These are phyloP conservation scores for Xylaria telfairii DNA, from an alignment of 495 filamentous ascomycete genomes.

Conservation along the genomic window DNA sequence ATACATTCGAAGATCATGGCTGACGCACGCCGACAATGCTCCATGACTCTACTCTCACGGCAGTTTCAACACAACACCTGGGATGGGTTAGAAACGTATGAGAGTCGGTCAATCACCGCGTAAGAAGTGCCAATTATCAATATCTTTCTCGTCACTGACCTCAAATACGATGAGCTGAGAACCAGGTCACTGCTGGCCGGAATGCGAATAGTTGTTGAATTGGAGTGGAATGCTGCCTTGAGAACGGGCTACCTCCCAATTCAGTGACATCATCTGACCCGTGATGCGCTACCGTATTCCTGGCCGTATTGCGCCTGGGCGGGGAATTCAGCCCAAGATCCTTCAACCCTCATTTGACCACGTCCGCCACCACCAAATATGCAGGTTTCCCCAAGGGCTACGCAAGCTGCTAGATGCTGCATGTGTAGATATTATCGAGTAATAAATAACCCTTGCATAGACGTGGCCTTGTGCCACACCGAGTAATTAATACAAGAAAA, in stretches of 20 bases:
- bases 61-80: not conserved
- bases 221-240: not conserved
- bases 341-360: not conserved
- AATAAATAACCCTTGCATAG: not conserved
- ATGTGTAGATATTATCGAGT: not conserved
- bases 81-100: not conserved
- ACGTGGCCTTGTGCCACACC: not conserved
- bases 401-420: not conserved
- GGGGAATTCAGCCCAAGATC: not conserved
- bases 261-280: not conserved
- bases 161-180: not conserved
- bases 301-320: no score
- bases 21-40: not conserved
- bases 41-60: not conserved
- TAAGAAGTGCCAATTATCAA: not conserved
- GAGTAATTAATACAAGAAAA: not conserved
- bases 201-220: not conserved
- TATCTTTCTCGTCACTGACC: not conserved
- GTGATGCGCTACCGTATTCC: conserved; percentile 4
- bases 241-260: not conserved
- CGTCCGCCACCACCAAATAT: not conserved
- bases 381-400: not conserved
- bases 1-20: not conserved
- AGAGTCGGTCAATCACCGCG: not conserved
- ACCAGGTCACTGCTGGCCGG: not conserved